These are phyloP conservation scores for Austroboletus niveus DNA, from an alignment of 1,284 basidiomycete genomes.

Conservation along the genomic window DNA sequence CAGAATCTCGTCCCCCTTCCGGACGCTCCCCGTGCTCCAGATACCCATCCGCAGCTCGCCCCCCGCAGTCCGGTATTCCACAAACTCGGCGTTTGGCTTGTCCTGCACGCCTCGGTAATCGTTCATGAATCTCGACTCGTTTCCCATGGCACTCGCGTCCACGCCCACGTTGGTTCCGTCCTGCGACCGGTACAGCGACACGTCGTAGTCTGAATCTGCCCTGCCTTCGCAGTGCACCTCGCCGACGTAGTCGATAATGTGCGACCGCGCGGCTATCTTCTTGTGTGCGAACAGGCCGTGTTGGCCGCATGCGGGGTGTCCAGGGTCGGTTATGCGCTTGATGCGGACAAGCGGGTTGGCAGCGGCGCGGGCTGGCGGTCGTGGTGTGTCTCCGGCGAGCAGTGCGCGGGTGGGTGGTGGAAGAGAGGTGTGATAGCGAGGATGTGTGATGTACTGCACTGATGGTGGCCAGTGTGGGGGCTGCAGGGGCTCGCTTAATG, in stretches of 20 bases:
- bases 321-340: constrained; percentile 40
- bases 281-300: constrained; percentile 76
- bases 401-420: constrained; percentile 36
- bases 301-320: constrained; percentile 82
- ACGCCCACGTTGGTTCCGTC: constrained; percentile 59
- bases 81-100: constrained; percentile 76
- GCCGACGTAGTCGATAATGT: constrained; percentile 82
- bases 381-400: constrained; percentile 25
- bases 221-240: constrained; percentile 79
- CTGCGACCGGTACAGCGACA: constrained; percentile 67
- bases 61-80: constrained; percentile 50
- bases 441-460: constrained; percentile 44
- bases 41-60: constrained; percentile 79
- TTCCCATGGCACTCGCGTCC: constrained; percentile 76
- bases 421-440: constrained; percentile 55
- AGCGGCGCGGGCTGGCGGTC: constrained; percentile 25
- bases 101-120: constrained; percentile 75
- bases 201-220: constrained; percentile 77
- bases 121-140: constrained; percentile 85
- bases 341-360: constrained; percentile 36
- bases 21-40: constrained; percentile 62
- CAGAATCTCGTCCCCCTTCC: constrained; percentile 82
- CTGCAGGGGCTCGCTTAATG: neutral
- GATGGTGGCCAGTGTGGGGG: constrained; percentile 54
- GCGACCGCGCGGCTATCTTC: constrained; percentile 63